Evolutionary conservation across 225 moss, liverwort and hornwort genomes (phyloP), one percentile per base, ranked within the genome.

Genomic region (Takakia lepidozioides): DNA sequence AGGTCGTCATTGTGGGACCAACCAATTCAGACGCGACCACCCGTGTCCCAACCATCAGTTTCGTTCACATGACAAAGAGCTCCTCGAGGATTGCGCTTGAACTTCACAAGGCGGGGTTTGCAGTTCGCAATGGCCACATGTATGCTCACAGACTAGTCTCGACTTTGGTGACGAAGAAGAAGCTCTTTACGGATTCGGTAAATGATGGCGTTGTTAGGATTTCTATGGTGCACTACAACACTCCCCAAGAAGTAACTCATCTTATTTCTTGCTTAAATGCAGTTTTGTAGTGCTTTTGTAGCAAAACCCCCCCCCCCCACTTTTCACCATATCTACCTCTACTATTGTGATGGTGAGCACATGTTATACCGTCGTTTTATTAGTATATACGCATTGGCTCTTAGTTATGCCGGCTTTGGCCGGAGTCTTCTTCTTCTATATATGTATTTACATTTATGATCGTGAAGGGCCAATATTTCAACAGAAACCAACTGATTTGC

Each of bases 151-250:
- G 67, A 29, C 58, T 77, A 5, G 35, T 68, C 19, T 62, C 71
- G 11, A 71, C 59, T 8, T 14, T 77, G 7, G 71, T 38, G 9
- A 60, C 63, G 0, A 46, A 61, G n/a, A 60, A 54, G 17, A 72
- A 68, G 45, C 49, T 77, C 9, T 64, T 71, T 2, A 56, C 60
- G 1, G 72, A 77, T 23, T 46, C 56, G 19, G 47, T 56, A 9
- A 57, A 64, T 3, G 76, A 77, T 23, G 76, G 76, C 18, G 72
- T 58, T 4, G 76, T 77, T 28, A 56, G 76, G 23, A 68, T 77
- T 26, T 77, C 76, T 20, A 64, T 77, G 76, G 71, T 68, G 35
- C 76, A 77, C 40, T 77, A 77, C 52, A 77, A 77, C 40, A 72
- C 71, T 27, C 76, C 76, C 4, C 56, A 67, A 16, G 76, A 77